These are phyloP conservation scores for Limtongia smithiae DNA, from an alignment of 805 yeast genomes.

Conservation along the genomic window DNA sequence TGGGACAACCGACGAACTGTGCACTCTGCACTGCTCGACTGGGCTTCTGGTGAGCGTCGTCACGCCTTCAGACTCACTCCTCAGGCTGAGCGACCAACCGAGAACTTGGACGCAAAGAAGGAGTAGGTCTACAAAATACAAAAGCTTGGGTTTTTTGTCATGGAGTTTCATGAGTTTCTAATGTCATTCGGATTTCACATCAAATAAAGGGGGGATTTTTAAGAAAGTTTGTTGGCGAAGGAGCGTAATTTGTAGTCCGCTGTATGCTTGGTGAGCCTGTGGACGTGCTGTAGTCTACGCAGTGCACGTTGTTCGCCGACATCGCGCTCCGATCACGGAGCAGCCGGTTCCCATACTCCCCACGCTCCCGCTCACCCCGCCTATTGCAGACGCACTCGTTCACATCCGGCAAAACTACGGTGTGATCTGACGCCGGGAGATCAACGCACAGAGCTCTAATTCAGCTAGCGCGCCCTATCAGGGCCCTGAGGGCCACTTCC, in stretches of 20 bases:
- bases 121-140: background rate
- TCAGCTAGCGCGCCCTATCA: no score
- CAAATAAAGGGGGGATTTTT: no score
- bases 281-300: no score
- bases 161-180: background rate
- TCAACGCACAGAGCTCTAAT: no score
- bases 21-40: slow-evolving; percentile 52
- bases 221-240: background rate
- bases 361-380: background rate
- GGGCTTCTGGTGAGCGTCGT: slow-evolving; percentile 59
- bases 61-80: slow-evolving; percentile 76
- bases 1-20: slow-evolving; percentile 54
- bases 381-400: background rate
- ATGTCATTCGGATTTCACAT: no score
- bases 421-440: no score
- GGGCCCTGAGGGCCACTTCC: no score
- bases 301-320: no score
- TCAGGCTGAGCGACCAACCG: slow-evolving; percentile 63
- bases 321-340: slow-evolving; percentile 16
- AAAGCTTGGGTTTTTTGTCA: background rate
- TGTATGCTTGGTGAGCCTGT: no score
- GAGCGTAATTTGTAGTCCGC: background rate
- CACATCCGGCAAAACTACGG: no score
- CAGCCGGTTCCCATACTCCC: background rate
- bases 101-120: slow-evolving; percentile 8